Percentiles rank a stretch among this genome's conserved stretches.
Conservation (phyloP, 306 rosid genomes). For the Begonia loranthoides region DNA sequence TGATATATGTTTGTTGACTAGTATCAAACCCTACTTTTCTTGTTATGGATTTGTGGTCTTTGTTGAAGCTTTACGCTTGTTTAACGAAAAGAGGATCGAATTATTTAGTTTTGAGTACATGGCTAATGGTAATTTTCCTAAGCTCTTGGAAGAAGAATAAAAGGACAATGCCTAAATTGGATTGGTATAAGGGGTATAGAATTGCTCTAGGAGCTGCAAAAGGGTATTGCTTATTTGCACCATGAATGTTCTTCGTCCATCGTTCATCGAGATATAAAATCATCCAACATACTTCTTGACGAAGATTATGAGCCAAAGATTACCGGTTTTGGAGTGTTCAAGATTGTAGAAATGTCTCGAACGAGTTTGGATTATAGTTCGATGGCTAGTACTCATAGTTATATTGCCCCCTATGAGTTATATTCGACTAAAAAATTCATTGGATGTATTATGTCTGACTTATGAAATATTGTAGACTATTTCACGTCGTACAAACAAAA, state of each 20-base stretch:
- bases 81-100: slow-evolving; percentile 51
- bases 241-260: slow-evolving; percentile 81
- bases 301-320: slow-evolving; percentile 66
- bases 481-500: too few species aligned
- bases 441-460: too few species aligned
- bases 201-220: slow-evolving; percentile 83
- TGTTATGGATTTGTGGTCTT: too few species aligned
- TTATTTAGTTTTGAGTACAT: slow-evolving; percentile 80
- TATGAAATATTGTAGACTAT: too few species aligned
- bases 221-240: slow-evolving; percentile 83
- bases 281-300: slow-evolving; percentile 81
- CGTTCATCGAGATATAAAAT: slow-evolving; percentile 81
- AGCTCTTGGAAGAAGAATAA: slow-evolving; percentile 52
- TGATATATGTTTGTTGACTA: too few species aligned
- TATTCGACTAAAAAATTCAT: too few species aligned
- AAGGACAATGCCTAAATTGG: slow-evolving; percentile 37
- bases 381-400: slow-evolving; percentile 86
- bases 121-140: slow-evolving; percentile 72
- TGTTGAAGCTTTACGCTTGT: slow-evolving; percentile 89
- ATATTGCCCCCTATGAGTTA: slow-evolving; percentile 88
- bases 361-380: slow-evolving; percentile 42
- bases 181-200: slow-evolving; percentile 68
- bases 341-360: slow-evolving; percentile 39
- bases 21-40: too few species aligned
- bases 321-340: slow-evolving; percentile 92